Percentiles rank a stretch among this genome's conserved stretches.
Conservation (phyloP, 768 basidiomycete species). For the Leccinum longicurvipes region DNA sequence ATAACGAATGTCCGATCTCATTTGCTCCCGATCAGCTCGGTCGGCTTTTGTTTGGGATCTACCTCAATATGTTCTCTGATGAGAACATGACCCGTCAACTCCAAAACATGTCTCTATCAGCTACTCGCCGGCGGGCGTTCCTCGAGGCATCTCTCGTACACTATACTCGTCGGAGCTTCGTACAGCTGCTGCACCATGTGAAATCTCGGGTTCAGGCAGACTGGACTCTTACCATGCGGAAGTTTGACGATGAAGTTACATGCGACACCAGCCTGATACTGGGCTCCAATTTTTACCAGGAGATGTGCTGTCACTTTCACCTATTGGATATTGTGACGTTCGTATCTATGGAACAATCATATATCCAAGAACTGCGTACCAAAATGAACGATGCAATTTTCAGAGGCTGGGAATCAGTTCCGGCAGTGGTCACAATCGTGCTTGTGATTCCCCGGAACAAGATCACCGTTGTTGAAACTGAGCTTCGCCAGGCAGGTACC, state of each 20-base stretch:
- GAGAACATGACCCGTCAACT: conserved; percentile 20
- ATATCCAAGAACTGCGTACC: conserved; percentile 7
- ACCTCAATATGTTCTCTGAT: conserved; percentile 30
- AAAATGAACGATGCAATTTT: conserved; percentile 22
- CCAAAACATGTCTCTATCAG: conserved; percentile 2
- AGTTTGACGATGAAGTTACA: conserved; percentile 21
- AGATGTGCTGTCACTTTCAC: conserved; percentile 44
- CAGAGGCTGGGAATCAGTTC: conserved; percentile 28
- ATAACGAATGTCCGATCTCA: conserved; percentile 6
- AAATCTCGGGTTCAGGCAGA: conserved; percentile 34
- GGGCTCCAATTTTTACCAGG: conserved; percentile 39
- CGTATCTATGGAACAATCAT: conserved; percentile 14
- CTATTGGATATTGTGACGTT: conserved; percentile 38
- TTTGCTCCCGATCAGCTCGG: conserved; percentile 26
- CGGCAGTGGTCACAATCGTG: conserved; percentile 30
- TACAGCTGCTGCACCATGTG: conserved; percentile 40
- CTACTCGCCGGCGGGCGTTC: neutral
- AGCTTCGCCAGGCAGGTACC: conserved; percentile 21
- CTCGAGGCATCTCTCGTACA: conserved; percentile 30
- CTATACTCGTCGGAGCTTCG: conserved; percentile 50
- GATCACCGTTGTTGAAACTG: conserved; percentile 19
- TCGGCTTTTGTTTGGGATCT: conserved; percentile 24
- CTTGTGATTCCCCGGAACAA: conserved; percentile 32
- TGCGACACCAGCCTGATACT: conserved; percentile 18
- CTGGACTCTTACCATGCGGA: conserved; percentile 43